Base-by-base conservation (phyloP, 2,329 filamentous ascomycete genomes). In the Colletotrichum tamarilloi region DNA sequence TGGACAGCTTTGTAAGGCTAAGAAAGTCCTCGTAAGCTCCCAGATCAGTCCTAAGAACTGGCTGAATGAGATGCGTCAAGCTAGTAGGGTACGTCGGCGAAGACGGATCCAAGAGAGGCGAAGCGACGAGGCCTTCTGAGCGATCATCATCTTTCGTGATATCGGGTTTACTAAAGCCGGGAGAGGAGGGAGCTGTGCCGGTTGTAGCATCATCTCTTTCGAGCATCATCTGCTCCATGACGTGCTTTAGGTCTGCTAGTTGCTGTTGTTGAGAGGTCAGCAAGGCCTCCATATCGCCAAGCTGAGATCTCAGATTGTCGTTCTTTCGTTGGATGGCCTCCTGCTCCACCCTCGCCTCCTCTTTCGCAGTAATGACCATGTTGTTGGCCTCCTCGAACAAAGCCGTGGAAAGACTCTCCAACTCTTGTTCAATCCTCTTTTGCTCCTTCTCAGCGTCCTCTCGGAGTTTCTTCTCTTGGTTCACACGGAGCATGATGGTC, bases 321-420 rank as follows among this genome's bases (percentile, higher is more conserved):
- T 97, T 97, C 80, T 94, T 94, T 79, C 93, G 93, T 70, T 95
- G 92, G 55, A 95, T 86, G 5, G 89, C 88, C 76, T 98, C 95
- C 49, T 95, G 93, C 77, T 98, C 95, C 75, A 90, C 92, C 74
- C 95, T 92, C 9, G 97, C 95, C 74, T 98, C 94, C 81, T 95
- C 95, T 79, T 97, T 94, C 49, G 96, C 96, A 19, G 91, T 92
- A 53, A 96, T 94, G 65, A 99, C 97, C 96, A 99, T 98, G 87
- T 93, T 95, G 85, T 99, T 98, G 62, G 97, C 97, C 86, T 99
- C 96, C 80, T 98, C 95, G 75, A 99, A 99, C n/a, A 99, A 88
- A 32, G 95, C 95, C 1, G 95, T 92, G 0, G 97, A 98, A 75
- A 99, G 84, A 65, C 91, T 94, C 84, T 98, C 97, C 58, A 99